Evolutionary conservation across 2,329 filamentous ascomycete genomes (phyloP).

Genomic region (Beauveria pseudobassiana): DNA sequence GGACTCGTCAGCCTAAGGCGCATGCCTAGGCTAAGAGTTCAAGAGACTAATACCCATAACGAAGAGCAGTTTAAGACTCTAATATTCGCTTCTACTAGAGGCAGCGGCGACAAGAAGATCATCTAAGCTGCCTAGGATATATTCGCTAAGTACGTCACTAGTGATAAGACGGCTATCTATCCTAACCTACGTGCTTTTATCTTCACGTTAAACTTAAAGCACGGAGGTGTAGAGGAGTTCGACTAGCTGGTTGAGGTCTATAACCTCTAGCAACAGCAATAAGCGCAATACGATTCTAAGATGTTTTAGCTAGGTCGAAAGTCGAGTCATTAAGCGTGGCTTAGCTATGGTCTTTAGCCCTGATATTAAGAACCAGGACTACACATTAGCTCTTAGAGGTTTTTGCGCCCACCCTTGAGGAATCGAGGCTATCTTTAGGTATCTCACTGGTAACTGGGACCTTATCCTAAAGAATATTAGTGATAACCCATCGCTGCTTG

Average conservation of each 20-base stretch:
- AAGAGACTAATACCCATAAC: constrained; percentile 79
- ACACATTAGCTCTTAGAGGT: constrained; percentile 79
- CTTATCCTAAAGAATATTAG: constrained; percentile 68
- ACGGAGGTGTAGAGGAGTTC: constrained; percentile 66
- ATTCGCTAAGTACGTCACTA: constrained; percentile 75
- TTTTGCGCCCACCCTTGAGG: constrained; percentile 71
- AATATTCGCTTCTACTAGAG: constrained; percentile 77
- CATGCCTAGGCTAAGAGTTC: constrained; percentile 84
- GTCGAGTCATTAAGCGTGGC: constrained; percentile 75
- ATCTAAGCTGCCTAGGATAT: constrained; percentile 79
- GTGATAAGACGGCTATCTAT: constrained; percentile 76
- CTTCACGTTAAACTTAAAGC: constrained; percentile 74
- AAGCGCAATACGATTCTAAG: constrained; percentile 90
- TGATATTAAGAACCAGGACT: constrained; percentile 88
- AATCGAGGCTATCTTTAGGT: constrained; percentile 71
- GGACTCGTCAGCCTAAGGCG: constrained; percentile 70
- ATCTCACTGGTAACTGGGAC: constrained; percentile 87
- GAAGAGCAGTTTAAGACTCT: constrained; percentile 92
- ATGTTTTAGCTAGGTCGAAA: constrained; percentile 68
- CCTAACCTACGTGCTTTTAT: constrained; percentile 86
- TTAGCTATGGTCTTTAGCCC: constrained; percentile 66
- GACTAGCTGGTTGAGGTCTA: constrained; percentile 70
- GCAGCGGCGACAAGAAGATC: constrained; percentile 70
- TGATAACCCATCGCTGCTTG: constrained; percentile 80
- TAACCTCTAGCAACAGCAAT: constrained; percentile 56